A percentile compares a stretch with the other conserved stretches of the same genome.
phyloP scores from a whole-genome alignment of 305 asterid species.

The Lippia alba region DNA sequence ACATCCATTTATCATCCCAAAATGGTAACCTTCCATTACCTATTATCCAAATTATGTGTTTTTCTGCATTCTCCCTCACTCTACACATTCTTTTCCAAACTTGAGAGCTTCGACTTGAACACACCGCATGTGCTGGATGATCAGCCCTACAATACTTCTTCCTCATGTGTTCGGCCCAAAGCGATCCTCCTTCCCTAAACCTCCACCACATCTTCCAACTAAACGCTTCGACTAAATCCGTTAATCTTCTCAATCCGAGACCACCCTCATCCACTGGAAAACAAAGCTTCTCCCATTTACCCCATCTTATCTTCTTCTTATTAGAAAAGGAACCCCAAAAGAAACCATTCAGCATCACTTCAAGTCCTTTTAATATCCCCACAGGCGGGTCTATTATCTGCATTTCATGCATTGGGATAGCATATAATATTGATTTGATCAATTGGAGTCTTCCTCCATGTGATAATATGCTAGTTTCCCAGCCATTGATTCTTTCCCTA shows the following conservation, averaged over 20 bases:
- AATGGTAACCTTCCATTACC: too few relatives aligned
- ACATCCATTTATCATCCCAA: too few relatives aligned
- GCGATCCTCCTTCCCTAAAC: not conserved
- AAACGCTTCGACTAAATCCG: not conserved
- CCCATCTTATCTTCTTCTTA: not conserved
- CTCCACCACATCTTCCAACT: not conserved
- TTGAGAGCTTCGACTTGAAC: too few relatives aligned
- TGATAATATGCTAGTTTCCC: not conserved
- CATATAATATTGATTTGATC: not conserved
- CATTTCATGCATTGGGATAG: not conserved
- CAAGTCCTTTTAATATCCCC: not conserved
- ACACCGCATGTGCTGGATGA: not conserved
- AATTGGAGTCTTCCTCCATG: not conserved
- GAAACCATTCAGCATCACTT: not conserved
- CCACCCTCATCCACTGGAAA: not conserved
- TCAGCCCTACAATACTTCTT: not conserved
- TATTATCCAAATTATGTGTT: too few relatives aligned
- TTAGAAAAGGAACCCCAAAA: not conserved
- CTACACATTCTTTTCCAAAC: too few relatives aligned
- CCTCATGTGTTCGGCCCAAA: not conserved
- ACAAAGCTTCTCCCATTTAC: not conserved
- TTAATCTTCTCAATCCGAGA: not conserved
- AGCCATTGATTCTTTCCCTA: too few relatives aligned
- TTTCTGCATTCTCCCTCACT: too few relatives aligned
- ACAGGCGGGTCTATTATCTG: not conserved